phyloP scores from a whole-genome alignment of 192 early-diverging fungal species.

The Rhizoclosmatium sp. region DNA sequence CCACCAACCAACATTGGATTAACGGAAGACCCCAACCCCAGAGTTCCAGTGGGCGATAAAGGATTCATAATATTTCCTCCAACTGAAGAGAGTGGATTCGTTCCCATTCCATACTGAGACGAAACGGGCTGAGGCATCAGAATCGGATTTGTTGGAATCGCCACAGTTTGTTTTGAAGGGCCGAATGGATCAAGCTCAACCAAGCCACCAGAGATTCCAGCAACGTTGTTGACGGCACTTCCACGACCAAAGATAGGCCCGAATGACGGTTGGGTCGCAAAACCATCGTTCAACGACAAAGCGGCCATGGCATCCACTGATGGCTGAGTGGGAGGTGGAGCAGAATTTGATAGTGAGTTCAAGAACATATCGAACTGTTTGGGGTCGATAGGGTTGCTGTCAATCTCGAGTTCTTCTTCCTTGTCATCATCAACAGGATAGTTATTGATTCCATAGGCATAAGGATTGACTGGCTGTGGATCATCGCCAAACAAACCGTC shows the following conservation, averaged over 20 bases:
- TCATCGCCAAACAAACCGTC: constrained; percentile 35
- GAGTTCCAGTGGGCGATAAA: background rate
- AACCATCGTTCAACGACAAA: background rate
- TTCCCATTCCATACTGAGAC: constrained; percentile 21
- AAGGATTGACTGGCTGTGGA: constrained; percentile 18
- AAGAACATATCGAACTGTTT: constrained; percentile 36
- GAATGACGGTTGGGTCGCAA: background rate
- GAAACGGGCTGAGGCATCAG: background rate
- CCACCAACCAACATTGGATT: background rate
- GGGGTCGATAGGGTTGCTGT: background rate
- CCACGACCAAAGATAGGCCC: constrained; percentile 25
- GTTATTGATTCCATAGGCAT: constrained; percentile 9
- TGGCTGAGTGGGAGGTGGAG: background rate
- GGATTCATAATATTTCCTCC: constrained; percentile 4
- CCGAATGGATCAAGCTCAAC: constrained; percentile 36
- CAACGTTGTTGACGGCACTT: background rate
- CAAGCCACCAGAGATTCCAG: constrained; percentile 17
- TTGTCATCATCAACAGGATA: constrained; percentile 1
- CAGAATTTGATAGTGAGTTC: constrained; percentile 8
- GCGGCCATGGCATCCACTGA: background rate
- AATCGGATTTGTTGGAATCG: background rate
- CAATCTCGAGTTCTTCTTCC: background rate
- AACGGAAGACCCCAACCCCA: background rate
- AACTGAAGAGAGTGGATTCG: background rate
- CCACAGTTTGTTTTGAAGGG: constrained; percentile 26